Evolutionary conservation across 108 stramenopile genomes (phyloP).

Genomic region (Schizochytrium sp.): DNA sequence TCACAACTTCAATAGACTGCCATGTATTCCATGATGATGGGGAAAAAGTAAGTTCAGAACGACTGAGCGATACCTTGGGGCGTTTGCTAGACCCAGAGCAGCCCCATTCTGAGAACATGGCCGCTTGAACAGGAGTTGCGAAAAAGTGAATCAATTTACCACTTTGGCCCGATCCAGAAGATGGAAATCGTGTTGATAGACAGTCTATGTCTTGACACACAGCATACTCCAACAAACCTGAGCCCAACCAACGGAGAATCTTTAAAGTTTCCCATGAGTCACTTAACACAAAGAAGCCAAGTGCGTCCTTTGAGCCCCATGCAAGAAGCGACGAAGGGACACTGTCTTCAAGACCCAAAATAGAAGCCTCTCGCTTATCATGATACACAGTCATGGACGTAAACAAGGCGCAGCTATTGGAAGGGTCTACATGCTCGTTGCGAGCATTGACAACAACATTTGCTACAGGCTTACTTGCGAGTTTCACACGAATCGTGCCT

Average conservation of each 20-base stretch:
- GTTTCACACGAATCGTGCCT: neutral
- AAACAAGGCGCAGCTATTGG: neutral
- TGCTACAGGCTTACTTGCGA: neutral
- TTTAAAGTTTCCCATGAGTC: neutral
- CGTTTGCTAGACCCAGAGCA: neutral
- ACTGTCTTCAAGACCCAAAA: neutral
- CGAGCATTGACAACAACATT: neutral
- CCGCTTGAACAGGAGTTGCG: neutral
- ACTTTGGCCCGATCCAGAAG: neutral
- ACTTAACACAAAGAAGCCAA: neutral
- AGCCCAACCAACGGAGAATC: neutral
- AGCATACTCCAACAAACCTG: neutral
- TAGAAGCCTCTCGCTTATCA: neutral
- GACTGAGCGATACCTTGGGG: neutral
- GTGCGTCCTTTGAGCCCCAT: neutral
- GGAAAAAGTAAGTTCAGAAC: neutral
- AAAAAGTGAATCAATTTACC: neutral
- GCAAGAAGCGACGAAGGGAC: neutral
- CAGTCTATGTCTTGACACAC: neutral
- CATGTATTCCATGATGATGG: neutral
- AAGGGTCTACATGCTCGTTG: neutral
- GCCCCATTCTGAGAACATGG: slow-evolving; percentile 14
- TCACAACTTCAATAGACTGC: neutral
- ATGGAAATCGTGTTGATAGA: neutral
- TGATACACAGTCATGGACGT: neutral